Evolutionary conservation across 805 yeast genomes (phyloP).

Genomic region (Myxozyma sirexii): DNA sequence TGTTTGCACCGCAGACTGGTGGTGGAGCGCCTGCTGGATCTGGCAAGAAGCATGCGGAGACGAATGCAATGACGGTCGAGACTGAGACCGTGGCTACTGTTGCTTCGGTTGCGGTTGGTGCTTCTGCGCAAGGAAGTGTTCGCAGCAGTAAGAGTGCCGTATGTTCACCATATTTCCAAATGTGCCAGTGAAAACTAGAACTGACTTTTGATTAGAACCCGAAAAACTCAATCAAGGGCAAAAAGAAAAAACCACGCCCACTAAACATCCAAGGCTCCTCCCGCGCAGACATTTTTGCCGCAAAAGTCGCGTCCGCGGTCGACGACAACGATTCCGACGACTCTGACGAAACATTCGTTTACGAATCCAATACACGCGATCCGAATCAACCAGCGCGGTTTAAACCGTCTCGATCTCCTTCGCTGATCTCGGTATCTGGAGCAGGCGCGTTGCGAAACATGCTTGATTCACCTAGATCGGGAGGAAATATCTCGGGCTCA

Average conservation of each 20-base stretch:
- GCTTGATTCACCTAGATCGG: neutral
- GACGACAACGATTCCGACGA: conserved; percentile 86
- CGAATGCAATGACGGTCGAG: conserved; percentile 54
- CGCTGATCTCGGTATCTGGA: neutral
- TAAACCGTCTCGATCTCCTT: conserved; percentile 23
- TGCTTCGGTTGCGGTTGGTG: conserved; percentile 43
- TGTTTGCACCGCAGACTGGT: conserved; percentile 1
- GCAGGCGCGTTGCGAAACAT: conserved; percentile 1
- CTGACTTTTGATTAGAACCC: neutral
- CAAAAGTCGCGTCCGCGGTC: conserved; percentile 90
- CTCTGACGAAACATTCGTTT: conserved; percentile 94
- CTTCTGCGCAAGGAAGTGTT: conserved; percentile 26
- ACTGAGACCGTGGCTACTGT: conserved; percentile 63
- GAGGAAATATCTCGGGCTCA: neutral
- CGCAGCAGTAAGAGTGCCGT: conserved; percentile 25
- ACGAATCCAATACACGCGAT: conserved; percentile 56
- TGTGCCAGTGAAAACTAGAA: no score
- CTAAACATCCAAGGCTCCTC: conserved; percentile 44
- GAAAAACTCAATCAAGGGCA: conserved; percentile 19
- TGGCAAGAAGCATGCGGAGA: conserved; percentile 19
- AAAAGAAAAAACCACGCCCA: conserved; percentile 24
- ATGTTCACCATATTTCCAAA: conserved; percentile 7
- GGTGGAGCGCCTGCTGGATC: conserved; percentile 7
- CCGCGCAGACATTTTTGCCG: conserved; percentile 92
- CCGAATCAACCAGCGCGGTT: conserved; percentile 11